A percentile compares a stretch with the other conserved stretches of the same genome.
phyloP scores from a whole-genome alignment of 306 rosid genomes.

The Gillenia trifoliata region DNA sequence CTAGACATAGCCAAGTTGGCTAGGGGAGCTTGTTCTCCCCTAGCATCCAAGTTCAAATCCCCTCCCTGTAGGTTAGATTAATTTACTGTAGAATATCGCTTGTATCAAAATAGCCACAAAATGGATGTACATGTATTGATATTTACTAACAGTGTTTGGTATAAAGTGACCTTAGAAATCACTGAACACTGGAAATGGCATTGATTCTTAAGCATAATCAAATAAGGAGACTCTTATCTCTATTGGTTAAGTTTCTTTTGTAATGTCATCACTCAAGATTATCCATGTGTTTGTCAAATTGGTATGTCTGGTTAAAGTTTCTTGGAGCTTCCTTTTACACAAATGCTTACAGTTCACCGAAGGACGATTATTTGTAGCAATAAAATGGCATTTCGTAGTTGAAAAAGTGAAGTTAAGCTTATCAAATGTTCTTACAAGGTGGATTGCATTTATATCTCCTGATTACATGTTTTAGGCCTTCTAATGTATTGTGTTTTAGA shows the following conservation, averaged over 20 bases:
- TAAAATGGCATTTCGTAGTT: not conserved
- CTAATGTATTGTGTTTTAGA: not conserved
- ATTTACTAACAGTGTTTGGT: not conserved
- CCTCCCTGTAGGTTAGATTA: too few species aligned
- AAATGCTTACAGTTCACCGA: not conserved
- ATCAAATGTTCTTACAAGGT: not conserved
- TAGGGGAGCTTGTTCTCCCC: too few species aligned
- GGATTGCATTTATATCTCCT: not conserved
- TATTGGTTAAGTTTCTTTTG: not conserved
- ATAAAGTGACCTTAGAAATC: not conserved
- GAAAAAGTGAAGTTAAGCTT: not conserved
- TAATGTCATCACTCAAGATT: not conserved
- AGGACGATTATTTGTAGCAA: not conserved
- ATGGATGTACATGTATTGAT: not conserved
- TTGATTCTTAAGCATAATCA: not conserved
- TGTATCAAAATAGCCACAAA: too few species aligned
- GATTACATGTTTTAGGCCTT: not conserved
- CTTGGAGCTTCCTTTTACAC: not conserved
- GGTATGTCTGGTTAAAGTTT: not conserved
- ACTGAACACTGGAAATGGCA: not conserved
- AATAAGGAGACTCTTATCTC: not conserved
- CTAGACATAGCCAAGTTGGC: too few species aligned
- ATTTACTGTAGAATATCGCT: too few species aligned
- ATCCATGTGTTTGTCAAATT: not conserved
- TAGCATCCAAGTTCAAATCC: too few species aligned